phyloP scores from a whole-genome alignment of 805 yeast genomes.

The Ogataea pini region DNA sequence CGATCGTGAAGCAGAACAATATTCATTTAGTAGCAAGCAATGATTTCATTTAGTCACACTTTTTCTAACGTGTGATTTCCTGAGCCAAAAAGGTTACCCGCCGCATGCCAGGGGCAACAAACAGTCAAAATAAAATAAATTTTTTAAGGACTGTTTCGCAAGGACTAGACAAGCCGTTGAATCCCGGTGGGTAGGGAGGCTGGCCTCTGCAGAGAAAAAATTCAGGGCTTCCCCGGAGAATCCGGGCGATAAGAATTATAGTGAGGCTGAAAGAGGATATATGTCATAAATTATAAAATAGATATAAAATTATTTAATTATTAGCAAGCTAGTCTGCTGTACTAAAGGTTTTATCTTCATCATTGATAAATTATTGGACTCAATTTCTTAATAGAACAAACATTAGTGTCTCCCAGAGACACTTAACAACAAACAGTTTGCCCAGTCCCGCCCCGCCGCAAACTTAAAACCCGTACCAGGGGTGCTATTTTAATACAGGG shows the following conservation, averaged over 20 bases:
- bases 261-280: conserved; percentile 3
- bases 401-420: not conserved
- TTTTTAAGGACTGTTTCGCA: not conserved
- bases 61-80: not conserved
- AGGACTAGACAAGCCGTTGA: not conserved
- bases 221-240: conserved; percentile 8
- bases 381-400: not conserved
- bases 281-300: not conserved
- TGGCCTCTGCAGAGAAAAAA: not conserved
- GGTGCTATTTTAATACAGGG: not conserved
- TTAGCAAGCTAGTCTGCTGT: not conserved
- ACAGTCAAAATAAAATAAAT: not conserved
- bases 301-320: not conserved
- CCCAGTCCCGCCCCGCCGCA: not conserved
- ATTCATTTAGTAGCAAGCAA: not conserved
- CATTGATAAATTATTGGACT: not conserved
- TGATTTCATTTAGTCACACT: not conserved
- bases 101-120: not conserved
- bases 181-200: conserved; percentile 2
- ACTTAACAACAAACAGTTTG: not conserved
- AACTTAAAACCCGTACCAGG: not conserved
- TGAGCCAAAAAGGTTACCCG: not conserved
- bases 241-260: conserved; percentile 4
- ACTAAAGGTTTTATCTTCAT: not conserved
- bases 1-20: not conserved